Evolutionary conservation across 371 early-diverging fungal genomes (phyloP), one percentile per base, ranked within the genome.

Genomic region (Mucor sp.): DNA sequence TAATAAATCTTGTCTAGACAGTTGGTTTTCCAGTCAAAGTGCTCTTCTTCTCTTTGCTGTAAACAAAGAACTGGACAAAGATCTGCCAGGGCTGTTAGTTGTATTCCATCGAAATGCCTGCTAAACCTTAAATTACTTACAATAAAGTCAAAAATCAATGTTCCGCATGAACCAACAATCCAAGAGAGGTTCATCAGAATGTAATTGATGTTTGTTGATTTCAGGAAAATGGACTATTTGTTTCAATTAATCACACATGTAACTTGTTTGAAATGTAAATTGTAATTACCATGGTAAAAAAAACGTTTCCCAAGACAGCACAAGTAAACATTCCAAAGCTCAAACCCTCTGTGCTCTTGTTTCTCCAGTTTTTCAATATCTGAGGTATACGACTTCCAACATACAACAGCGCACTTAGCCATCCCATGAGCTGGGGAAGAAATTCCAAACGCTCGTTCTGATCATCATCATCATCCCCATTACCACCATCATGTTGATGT

Each of bases 241-340:
- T 28, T 21, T 37, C 37, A 43, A 56, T 50, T 50, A 21, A 25
- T 9, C 21, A 25, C 21, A 12, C 8, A 7, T 33, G 33, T 19
- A 23, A 50, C n/a, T 19, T 14, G 30, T 50, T 15, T 48, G 33
- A 37, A 37, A 37, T 37, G 37, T 17, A n/a, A 25, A 39, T 2
- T 2, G 30, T 30, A 30, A 48, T 37, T 62, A 70, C 66, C 27
- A 44, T 33, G 15, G 57, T 66, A 28, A 68, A 62, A 15, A 63
- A 64, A 28, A 72, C 21, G 56, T 72, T 72, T 25, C 93, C 94
- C 66, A 90, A 62, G 32, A 92, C 85, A 41, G 92, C 87, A 72
- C 89, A 89, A 35, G 84, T 58, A 67, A 95, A 94, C 89, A 95
- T 91, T 64, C 83, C 81, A 62, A 91, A 74, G 12, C 91, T 86